phyloP scores from a whole-genome alignment of 23 red algal genomes.

The Rhodosorus marinus region DNA sequence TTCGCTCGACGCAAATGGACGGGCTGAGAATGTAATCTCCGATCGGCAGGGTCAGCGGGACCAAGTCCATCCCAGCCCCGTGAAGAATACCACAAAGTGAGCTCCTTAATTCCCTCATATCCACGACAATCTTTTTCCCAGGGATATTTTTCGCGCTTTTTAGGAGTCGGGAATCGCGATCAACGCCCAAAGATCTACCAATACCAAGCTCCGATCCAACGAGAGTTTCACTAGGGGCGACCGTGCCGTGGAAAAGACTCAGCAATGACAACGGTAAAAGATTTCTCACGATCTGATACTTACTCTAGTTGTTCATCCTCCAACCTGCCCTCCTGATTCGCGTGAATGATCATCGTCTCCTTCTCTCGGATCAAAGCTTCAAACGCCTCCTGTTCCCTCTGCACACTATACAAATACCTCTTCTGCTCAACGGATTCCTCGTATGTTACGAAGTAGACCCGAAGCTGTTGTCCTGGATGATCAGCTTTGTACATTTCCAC shows the following conservation, averaged over 20 bases:
- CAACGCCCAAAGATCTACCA: slow-evolving; percentile 15
- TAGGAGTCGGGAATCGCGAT: slow-evolving; percentile 15
- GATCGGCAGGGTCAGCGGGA: slow-evolving; percentile 58
- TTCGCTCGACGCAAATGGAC: slow-evolving; percentile 80
- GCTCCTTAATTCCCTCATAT: slow-evolving; percentile 73
- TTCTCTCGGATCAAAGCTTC: slow-evolving; percentile 80
- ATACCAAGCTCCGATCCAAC: too few relatives aligned
- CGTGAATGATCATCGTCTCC: slow-evolving; percentile 52
- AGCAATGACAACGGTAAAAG: too few relatives aligned
- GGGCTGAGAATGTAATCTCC: slow-evolving; percentile 82
- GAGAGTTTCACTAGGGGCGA: too few relatives aligned
- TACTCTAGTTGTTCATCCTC: slow-evolving; percentile 14
- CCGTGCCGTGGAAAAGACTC: too few relatives aligned
- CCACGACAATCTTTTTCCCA: slow-evolving; percentile 35
- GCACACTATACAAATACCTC: slow-evolving; percentile 20
- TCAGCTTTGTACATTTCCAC: slow-evolving; percentile 60
- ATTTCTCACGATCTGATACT: too few relatives aligned
- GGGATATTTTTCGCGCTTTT: not conserved
- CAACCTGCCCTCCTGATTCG: slow-evolving; percentile 37
- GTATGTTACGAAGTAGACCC: slow-evolving; percentile 61
- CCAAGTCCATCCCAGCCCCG: slow-evolving; percentile 15
- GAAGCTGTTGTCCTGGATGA: slow-evolving; percentile 17
- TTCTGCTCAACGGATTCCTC: slow-evolving; percentile 56
- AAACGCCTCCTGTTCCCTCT: slow-evolving; percentile 43
- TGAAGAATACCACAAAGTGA: slow-evolving; percentile 44